These are phyloP conservation scores for Candida pseudoglaebosa DNA, from an alignment of 805 yeast genomes.

Conservation along the genomic window DNA sequence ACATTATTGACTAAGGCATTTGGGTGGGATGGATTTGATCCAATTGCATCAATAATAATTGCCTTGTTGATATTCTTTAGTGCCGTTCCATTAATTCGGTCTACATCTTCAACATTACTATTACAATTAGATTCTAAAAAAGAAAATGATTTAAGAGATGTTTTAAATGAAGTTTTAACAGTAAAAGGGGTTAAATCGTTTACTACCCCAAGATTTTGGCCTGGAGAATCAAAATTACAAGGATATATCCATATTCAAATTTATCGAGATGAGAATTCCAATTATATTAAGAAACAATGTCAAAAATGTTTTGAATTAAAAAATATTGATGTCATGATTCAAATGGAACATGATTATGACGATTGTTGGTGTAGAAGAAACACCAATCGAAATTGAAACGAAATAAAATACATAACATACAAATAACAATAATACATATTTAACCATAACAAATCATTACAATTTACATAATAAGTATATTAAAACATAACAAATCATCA, in stretches of 20 bases:
- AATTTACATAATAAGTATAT: no score
- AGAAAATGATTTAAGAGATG: slow-evolving; percentile 59
- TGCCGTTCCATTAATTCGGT: slow-evolving; percentile 76
- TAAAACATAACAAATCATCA: no score
- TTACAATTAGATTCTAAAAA: slow-evolving; percentile 56
- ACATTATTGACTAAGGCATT: slow-evolving; percentile 72
- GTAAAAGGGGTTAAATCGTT: slow-evolving; percentile 81
- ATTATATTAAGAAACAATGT: slow-evolving; percentile 56
- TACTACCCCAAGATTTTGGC: slow-evolving; percentile 92
- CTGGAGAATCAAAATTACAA: slow-evolving; percentile 26
- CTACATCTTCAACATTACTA: slow-evolving; percentile 72
- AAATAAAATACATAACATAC: no score
- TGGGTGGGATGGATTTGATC: slow-evolving; percentile 77
- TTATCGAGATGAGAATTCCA: slow-evolving; percentile 60
- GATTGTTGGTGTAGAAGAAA: slow-evolving; percentile 61
- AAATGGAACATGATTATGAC: slow-evolving; percentile 62
- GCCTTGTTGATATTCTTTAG: slow-evolving; percentile 77
- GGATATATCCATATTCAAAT: slow-evolving; percentile 86
- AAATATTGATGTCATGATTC: slow-evolving; percentile 56
- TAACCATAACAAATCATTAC: not conserved
- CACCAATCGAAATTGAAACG: not conserved
- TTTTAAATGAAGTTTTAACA: slow-evolving; percentile 62
- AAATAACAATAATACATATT: no score
- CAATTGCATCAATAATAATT: slow-evolving; percentile 84
- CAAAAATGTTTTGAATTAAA: slow-evolving; percentile 48